Percentiles rank a stretch among this genome's conserved stretches.
phyloP scores from a whole-genome alignment of 2,329 filamentous ascomycete species.

The Moelleriella libera region DNA sequence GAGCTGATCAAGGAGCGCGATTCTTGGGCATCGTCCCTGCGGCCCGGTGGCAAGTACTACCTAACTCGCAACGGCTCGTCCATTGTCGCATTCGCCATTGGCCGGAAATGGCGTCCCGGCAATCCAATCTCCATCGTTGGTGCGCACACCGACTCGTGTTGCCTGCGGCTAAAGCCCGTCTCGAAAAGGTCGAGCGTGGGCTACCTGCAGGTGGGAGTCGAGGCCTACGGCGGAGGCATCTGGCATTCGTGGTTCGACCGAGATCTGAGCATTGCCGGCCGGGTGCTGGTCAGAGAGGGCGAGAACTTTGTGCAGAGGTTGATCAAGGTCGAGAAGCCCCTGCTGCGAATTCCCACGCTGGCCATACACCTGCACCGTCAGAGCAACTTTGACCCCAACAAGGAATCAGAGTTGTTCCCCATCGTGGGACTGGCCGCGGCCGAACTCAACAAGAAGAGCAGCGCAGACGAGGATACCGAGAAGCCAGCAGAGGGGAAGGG shows the following conservation, averaged over 20 bases:
- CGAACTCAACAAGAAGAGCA: constrained; percentile 67
- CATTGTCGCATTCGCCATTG: constrained; percentile 84
- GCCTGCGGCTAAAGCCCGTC: constrained; percentile 83
- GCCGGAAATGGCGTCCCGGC: constrained; percentile 78
- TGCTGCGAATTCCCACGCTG: constrained; percentile 82
- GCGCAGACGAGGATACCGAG: constrained; percentile 25
- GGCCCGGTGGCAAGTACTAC: constrained; percentile 89
- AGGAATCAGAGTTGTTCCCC: constrained; percentile 89
- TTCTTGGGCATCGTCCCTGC: constrained; percentile 66
- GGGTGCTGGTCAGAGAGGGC: constrained; percentile 65
- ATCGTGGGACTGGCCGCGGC: constrained; percentile 79
- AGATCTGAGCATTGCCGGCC: constrained; percentile 79
- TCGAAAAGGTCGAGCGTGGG: constrained; percentile 78
- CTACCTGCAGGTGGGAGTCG: constrained; percentile 87
- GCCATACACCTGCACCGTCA: constrained; percentile 88
- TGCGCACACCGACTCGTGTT: constrained; percentile 90
- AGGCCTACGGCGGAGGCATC: constrained; percentile 91
- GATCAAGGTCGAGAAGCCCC: constrained; percentile 79
- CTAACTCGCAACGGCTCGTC: constrained; percentile 88
- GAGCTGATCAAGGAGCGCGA: constrained; percentile 80
- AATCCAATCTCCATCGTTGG: constrained; percentile 89
- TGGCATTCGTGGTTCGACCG: constrained; percentile 99
- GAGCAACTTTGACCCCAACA: constrained; percentile 83
- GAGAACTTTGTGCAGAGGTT: constrained; percentile 69
- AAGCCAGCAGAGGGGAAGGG: constrained; percentile 25